phyloP scores from a whole-genome alignment of 1,284 basidiomycete genomes.

The Naganishia cerealis region DNA sequence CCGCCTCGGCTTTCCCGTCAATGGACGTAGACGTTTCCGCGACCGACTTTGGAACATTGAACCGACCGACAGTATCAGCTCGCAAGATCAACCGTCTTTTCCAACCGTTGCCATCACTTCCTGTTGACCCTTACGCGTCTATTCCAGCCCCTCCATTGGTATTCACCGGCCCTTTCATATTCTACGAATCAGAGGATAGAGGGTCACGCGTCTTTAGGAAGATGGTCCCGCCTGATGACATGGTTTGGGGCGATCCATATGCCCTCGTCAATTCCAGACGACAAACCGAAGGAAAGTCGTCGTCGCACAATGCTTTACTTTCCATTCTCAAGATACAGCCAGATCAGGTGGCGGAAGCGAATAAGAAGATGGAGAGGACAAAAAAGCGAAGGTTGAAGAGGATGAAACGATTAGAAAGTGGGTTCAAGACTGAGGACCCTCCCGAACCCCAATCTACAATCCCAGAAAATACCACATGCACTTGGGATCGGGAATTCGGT shows the following conservation, averaged over 20 bases:
- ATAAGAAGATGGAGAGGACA: slow-evolving; percentile 4
- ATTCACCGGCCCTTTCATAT: slow-evolving; percentile 21
- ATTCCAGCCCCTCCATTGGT: slow-evolving; percentile 25
- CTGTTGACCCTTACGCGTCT: slow-evolving; percentile 18
- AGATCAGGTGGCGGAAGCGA: neutral
- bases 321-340: neutral
- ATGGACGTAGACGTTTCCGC: neutral
- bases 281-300: neutral
- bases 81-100: slow-evolving; percentile 17
- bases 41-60: neutral
- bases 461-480: neutral
- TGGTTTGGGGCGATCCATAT: slow-evolving; percentile 10
- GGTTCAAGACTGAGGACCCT: neutral
- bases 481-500: slow-evolving; percentile 27
- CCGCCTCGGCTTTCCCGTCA: neutral
- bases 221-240: slow-evolving; percentile 18
- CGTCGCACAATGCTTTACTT: neutral
- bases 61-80: slow-evolving; percentile 1
- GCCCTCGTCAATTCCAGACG: neutral
- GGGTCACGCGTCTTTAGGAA: slow-evolving; percentile 10
- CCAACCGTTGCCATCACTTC: slow-evolving; percentile 3
- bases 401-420: slow-evolving; percentile 1
- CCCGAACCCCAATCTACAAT: neutral
- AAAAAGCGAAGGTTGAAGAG: slow-evolving; percentile 1
- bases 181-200: neutral